Evolutionary conservation across 805 yeast species (phyloP).

Genomic region (Cyberlindnera sargentensis): DNA sequence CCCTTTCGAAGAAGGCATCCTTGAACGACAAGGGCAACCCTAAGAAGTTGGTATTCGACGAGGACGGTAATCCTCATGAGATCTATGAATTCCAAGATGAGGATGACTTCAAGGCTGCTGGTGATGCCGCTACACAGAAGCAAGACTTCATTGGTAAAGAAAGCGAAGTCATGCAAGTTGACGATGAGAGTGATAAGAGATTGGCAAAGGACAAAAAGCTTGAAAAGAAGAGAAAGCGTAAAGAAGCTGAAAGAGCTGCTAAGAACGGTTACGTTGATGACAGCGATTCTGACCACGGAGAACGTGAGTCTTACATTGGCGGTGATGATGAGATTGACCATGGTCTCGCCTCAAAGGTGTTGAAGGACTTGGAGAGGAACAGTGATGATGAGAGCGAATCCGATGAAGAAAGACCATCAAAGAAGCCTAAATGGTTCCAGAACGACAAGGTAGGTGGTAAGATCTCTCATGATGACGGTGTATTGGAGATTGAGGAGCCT

Average conservation of each 20-base stretch:
- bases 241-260: conserved; percentile 61
- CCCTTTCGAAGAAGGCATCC: conserved; percentile 77
- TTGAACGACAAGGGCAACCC: conserved; percentile 57
- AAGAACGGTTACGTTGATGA: conserved; percentile 13
- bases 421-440: conserved; percentile 33
- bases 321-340: conserved; percentile 30
- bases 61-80: conserved; percentile 89
- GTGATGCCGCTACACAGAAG: conserved; percentile 65
- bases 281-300: conserved; percentile 19
- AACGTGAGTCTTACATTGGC: conserved; percentile 15
- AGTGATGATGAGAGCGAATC: conserved; percentile 18
- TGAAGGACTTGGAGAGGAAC: conserved; percentile 25
- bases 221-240: conserved; percentile 85
- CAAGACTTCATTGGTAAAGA: conserved; percentile 61
- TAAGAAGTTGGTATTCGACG: conserved; percentile 81
- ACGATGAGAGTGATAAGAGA: conserved; percentile 73
- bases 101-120: conserved; percentile 69
- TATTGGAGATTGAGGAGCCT: conserved; percentile 77
- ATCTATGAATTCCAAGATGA: conserved; percentile 87
- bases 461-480: conserved; percentile 19
- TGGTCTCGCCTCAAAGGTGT: conserved; percentile 29
- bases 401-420: conserved; percentile 23
- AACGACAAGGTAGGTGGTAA: conserved; percentile 27
- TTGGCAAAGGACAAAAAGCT: conserved; percentile 69
- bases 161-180: conserved; percentile 55